phyloP scores from a whole-genome alignment of 2,329 filamentous ascomycete genomes.

The Coniochaeta sp. region DNA sequence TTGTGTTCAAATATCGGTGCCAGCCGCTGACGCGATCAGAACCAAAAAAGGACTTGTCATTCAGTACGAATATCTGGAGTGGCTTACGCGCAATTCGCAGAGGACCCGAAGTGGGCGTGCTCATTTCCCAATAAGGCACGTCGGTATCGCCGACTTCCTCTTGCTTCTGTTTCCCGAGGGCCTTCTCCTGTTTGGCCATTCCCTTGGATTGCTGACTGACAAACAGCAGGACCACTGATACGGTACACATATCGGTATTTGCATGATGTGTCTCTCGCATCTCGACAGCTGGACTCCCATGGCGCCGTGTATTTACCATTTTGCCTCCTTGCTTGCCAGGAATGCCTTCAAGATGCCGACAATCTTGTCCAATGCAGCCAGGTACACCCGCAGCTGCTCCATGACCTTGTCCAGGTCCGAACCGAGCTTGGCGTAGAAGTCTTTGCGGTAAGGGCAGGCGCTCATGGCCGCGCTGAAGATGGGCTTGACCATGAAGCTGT shows the following conservation, averaged over 20 bases:
- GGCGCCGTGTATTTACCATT: constrained; percentile 35
- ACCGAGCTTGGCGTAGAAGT: constrained; percentile 87
- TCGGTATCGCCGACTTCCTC: neutral
- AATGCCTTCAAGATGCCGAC: constrained; percentile 66
- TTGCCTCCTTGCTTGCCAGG: constrained; percentile 46
- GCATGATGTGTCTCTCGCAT: neutral
- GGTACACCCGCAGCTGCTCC: constrained; percentile 60
- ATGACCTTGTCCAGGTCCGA: constrained; percentile 55
- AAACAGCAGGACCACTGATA: neutral
- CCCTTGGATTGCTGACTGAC: neutral
- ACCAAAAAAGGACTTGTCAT: neutral
- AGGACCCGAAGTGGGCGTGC: too few relatives aligned
- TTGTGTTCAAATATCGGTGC: neutral
- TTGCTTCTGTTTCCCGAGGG: neutral
- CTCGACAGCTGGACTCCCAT: too few relatives aligned
- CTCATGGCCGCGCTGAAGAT: constrained; percentile 91
- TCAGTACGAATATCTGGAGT: neutral
- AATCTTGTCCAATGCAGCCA: constrained; percentile 69
- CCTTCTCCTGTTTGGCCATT: neutral
- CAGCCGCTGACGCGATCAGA: neutral
- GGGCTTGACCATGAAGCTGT: constrained; percentile 83
- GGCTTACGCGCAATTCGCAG: neutral
- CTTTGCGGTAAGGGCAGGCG: constrained; percentile 85
- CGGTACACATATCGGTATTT: too few relatives aligned
- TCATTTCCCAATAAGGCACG: neutral